These are phyloP conservation scores for Ophiocordyceps sinensis DNA, from an alignment of 2,329 filamentous ascomycete species.

Conservation along the genomic window DNA sequence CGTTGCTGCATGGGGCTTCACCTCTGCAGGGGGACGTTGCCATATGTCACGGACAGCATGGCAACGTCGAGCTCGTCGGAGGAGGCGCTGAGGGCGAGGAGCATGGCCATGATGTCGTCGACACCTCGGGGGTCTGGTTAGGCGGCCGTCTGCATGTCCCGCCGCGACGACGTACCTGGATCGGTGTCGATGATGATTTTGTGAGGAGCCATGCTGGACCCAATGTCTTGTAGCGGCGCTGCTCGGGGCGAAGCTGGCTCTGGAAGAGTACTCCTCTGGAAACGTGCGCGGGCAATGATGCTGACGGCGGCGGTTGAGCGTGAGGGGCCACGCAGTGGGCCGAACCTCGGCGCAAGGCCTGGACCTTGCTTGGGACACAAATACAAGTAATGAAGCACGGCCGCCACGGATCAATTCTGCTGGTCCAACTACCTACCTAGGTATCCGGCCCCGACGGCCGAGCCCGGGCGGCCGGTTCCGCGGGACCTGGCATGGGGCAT, in stretches of 20 bases:
- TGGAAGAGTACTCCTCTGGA: too few species aligned
- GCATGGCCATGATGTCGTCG: conserved; percentile 80
- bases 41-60: conserved; percentile 81
- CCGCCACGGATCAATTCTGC: too few species aligned
- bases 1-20: conserved; percentile 19
- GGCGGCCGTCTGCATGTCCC: neutral
- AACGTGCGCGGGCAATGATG: neutral
- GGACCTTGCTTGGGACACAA: too few species aligned
- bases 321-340: too few species aligned
- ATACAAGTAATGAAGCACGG: too few species aligned
- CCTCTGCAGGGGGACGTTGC: conserved; percentile 81
- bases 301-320: neutral
- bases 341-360: too few species aligned
- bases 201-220: conserved; percentile 43
- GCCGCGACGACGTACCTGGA: conserved; percentile 41
- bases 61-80: conserved; percentile 75
- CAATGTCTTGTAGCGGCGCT: neutral
- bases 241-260: neutral
- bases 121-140: conserved; percentile 40
- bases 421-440: too few species aligned
- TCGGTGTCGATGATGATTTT: conserved; percentile 95
- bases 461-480: too few species aligned
- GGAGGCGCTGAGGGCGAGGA: conserved; percentile 70
- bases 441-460: too few species aligned
- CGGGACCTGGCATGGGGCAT: too few species aligned